Base-by-base conservation (phyloP, 2,329 filamentous ascomycete species). In the Paramyrothecium sp. region DNA sequence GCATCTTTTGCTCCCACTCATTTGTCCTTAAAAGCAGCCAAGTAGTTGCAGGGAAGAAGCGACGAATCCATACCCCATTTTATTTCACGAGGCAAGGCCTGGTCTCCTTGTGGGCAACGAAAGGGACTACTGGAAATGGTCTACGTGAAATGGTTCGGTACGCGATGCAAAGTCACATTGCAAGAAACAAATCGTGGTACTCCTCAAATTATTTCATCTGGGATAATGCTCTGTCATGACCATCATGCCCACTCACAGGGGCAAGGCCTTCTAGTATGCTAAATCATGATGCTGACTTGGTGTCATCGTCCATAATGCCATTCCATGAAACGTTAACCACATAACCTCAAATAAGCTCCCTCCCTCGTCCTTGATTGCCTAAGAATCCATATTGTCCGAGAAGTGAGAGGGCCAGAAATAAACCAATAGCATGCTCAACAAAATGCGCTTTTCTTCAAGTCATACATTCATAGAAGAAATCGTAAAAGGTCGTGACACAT, bases 401-500 rank as follows among this genome's bases (percentile, higher is more conserved):
- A 51, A 60, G 26, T 23, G 38, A 33, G 52, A 54, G 52, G 53
- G 56, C 48, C 21, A 55, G 51, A 57, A 60, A 56, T 16, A 57
- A 59, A 65, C 58, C 65, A 67, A 64, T n/a, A 64, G 64, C 62
- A 61, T 56, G 60, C 52, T 58, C 65, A 61, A 53, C 69, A 62
- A 61, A 63, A 60, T 64, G 51, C 62, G 64, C 61, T 71, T 68
- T 70, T 72, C 71, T 77, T 75, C 70, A 75, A 66, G 67, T 78
- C 73, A 73, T 75, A 73, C 71, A 75, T 66, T 73, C 70, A 61
- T 73, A 67, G 71, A 71, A 73, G 67, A 69, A 70, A 69, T 73
- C 71, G 69, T 73, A 69, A 72, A 62, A 66, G 64, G 66, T 74
- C 70, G 63, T 74, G 62, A 69, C 68, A 71, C 69, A 70, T 71